Percentiles rank a stretch among this genome's conserved stretches.
phyloP scores from a whole-genome alignment of 2,329 filamentous ascomycete species.

The Verticillium alfalfae region DNA sequence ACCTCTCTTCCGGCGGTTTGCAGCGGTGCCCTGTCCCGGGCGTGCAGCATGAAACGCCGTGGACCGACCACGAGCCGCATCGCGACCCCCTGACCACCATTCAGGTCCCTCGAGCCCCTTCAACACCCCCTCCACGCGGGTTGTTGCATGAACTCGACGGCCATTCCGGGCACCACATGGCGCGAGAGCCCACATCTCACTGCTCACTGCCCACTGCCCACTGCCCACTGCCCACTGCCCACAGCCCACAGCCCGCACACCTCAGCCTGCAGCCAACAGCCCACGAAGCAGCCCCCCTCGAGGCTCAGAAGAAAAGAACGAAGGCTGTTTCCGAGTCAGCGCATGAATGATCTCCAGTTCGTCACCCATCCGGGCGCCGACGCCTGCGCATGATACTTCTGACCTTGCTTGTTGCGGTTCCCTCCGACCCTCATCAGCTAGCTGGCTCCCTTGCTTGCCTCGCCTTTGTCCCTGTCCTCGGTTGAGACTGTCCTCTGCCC shows the following conservation, averaged over 20 bases:
- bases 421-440: not conserved
- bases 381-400: not conserved
- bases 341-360: slow-evolving; percentile 1
- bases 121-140: not conserved
- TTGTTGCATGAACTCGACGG: not conserved
- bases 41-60: not conserved
- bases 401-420: not conserved
- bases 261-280: not conserved
- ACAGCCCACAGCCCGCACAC: not conserved
- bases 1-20: not conserved
- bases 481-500: not conserved
- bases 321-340: not conserved
- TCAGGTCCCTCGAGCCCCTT: not conserved
- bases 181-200: not conserved
- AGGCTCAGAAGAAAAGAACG: not conserved
- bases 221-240: too few species aligned
- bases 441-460: too few species aligned
- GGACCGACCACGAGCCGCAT: not conserved
- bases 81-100: not conserved
- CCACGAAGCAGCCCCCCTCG: not conserved
- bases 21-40: not conserved
- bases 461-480: too few species aligned
- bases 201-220: too few species aligned
- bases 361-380: not conserved
- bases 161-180: not conserved